Conservation (phyloP, 139 green algal species). For the Chlorella sorokiniana region DNA sequence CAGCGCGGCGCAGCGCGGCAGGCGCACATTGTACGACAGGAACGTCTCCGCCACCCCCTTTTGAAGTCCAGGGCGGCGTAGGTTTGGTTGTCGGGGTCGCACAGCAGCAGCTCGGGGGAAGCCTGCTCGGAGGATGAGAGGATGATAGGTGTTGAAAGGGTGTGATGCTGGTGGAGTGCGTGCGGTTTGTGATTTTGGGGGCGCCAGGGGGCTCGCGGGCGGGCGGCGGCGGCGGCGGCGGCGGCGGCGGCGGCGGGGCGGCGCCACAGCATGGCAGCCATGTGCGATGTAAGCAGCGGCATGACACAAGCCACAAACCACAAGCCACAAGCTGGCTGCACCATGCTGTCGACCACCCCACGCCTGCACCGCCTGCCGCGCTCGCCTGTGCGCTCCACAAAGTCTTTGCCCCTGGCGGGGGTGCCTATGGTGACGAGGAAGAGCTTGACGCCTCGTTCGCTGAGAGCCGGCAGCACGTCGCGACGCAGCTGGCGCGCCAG, state of each 20-base stretch:
- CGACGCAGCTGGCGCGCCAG: constrained; percentile 73
- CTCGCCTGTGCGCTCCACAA: constrained; percentile 67
- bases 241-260: too few species aligned
- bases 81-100: constrained; percentile 73
- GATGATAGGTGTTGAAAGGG: not conserved
- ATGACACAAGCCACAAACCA: too few species aligned
- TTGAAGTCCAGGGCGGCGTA: constrained; percentile 79
- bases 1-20: not conserved
- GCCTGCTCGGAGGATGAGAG: not conserved
- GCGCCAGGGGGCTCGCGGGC: too few species aligned
- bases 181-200: not conserved
- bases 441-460: constrained; percentile 64
- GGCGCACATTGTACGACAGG: constrained; percentile 35
- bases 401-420: constrained; percentile 59
- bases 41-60: constrained; percentile 66
- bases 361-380: too few species aligned
- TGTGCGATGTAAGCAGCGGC: too few species aligned
- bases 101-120: constrained; percentile 81
- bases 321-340: too few species aligned
- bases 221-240: too few species aligned
- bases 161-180: not conserved
- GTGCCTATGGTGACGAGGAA: constrained; percentile 83
- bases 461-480: constrained; percentile 79
- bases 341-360: too few species aligned
- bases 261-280: too few species aligned